Percentiles rank a stretch among this genome's conserved stretches.
These are phyloP conservation scores for Fusarium heterosporum DNA, from an alignment of 2,329 filamentous ascomycete species.

Conservation along the genomic window DNA sequence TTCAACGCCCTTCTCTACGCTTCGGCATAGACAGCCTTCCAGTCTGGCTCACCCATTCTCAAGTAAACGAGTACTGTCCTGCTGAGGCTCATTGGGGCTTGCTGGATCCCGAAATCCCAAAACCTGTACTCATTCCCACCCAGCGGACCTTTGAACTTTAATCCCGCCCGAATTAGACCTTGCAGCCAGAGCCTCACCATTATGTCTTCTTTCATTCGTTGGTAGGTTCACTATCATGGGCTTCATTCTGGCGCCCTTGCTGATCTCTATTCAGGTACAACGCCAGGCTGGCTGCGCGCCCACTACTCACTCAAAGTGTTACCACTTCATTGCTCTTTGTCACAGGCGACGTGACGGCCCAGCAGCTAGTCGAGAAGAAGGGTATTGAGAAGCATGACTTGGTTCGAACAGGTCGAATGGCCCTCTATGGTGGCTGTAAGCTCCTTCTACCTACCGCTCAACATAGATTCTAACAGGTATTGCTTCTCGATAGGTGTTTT, in stretches of 20 bases:
- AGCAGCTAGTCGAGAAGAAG: conserved; percentile 88
- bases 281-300: conserved; percentile 80
- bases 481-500: conserved; percentile 72
- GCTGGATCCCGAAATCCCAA: conserved; percentile 16
- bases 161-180: conserved; percentile 2
- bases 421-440: conserved; percentile 80
- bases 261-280: conserved; percentile 76
- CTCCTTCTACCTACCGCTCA: conserved; percentile 4
- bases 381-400: conserved; percentile 82
- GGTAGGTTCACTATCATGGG: conserved; percentile 42
- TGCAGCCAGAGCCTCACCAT: conserved; percentile 11
- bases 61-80: conserved; percentile 28
- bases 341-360: conserved; percentile 89
- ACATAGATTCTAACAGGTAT: not conserved
- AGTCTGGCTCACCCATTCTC: conserved; percentile 12
- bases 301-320: conserved; percentile 89
- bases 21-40: not conserved
- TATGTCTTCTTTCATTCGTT: conserved; percentile 50
- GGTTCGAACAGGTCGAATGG: conserved; percentile 80
- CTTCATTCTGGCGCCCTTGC: conserved; percentile 16
- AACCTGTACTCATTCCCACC: conserved; percentile 5
- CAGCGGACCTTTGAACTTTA: conserved; percentile 33
- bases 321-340: conserved; percentile 94
- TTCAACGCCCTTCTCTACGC: conserved; percentile 7
- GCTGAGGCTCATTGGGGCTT: conserved; percentile 37